Conservation (phyloP, 371 early-diverging fungal species). For the Mucor mucedo region DNA sequence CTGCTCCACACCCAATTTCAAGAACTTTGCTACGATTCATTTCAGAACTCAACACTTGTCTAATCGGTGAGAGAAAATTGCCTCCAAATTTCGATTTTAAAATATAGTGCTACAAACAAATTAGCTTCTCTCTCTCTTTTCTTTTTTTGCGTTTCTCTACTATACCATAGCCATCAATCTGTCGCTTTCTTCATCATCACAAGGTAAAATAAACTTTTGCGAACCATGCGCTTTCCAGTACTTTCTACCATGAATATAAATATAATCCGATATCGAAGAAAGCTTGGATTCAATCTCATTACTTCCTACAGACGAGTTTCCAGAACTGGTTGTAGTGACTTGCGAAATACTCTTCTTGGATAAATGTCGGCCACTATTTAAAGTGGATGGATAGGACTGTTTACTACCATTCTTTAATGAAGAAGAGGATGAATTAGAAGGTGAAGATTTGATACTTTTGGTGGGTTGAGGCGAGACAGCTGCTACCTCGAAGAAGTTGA, state of each 20-base stretch:
- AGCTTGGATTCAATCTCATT: neutral
- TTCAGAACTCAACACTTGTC: constrained; percentile 4
- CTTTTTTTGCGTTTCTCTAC: neutral
- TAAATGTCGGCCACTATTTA: constrained; percentile 1
- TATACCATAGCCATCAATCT: constrained; percentile 47
- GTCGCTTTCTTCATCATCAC: constrained; percentile 50
- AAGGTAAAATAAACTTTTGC: constrained; percentile 30
- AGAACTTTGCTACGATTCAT: constrained; percentile 29
- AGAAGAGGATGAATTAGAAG: constrained; percentile 13
- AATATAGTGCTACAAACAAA: constrained; percentile 40
- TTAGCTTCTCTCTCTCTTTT: neutral
- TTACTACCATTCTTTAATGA: constrained; percentile 15
- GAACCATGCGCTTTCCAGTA: constrained; percentile 20
- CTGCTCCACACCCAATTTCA: constrained; percentile 51
- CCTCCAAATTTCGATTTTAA: constrained; percentile 43
- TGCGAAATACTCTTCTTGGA: neutral
- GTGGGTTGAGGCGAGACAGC: constrained; percentile 16
- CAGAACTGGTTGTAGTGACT: neutral
- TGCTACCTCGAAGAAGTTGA: constrained; percentile 34
- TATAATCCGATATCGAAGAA: constrained; percentile 1
- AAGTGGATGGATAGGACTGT: constrained; percentile 7
- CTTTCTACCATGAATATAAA: constrained; percentile 9
- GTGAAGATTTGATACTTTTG: neutral
- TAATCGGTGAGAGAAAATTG: constrained; percentile 41
- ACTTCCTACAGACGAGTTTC: neutral